Evolutionary conservation across 2,329 filamentous ascomycete genomes (phyloP).

Genomic region (Neofusicoccum parvum): DNA sequence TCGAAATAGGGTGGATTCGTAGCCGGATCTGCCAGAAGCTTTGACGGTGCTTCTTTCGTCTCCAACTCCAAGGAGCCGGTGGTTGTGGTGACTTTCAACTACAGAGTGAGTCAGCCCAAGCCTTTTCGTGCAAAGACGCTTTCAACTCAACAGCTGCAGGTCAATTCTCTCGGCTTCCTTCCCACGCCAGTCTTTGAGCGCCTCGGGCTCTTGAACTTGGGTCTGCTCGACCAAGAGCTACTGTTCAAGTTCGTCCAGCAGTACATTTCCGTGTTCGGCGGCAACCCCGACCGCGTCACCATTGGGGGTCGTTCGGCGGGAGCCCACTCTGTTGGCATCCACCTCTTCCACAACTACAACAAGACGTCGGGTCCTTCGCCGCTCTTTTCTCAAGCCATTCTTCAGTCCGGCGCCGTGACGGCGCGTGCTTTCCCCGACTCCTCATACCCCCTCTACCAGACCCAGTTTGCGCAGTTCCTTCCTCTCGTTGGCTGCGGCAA

Average conservation of each 20-base stretch:
- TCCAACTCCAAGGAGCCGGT: slow-evolving; percentile 33
- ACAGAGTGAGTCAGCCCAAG: slow-evolving; percentile 30
- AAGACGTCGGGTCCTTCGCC: slow-evolving; percentile 30
- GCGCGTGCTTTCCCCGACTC: slow-evolving; percentile 38
- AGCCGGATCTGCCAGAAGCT: slow-evolving; percentile 32
- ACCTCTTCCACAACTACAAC: slow-evolving; percentile 41
- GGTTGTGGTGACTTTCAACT: slow-evolving; percentile 39
- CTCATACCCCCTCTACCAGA: slow-evolving; percentile 34
- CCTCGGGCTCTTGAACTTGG: slow-evolving; percentile 36
- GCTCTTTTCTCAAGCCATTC: slow-evolving; percentile 36
- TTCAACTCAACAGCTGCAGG: neutral
- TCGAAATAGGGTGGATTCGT: slow-evolving; percentile 23
- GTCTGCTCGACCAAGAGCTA: slow-evolving; percentile 46
- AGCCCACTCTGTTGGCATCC: slow-evolving; percentile 39
- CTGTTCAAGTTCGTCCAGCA: slow-evolving; percentile 52
- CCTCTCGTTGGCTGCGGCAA: slow-evolving; percentile 28
- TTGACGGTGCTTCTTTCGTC: slow-evolving; percentile 39
- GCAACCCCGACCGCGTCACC: slow-evolving; percentile 50
- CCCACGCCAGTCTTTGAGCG: slow-evolving; percentile 36
- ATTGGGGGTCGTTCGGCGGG: slow-evolving; percentile 30
- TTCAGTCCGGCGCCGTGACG: slow-evolving; percentile 39
- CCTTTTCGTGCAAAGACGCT: no score
- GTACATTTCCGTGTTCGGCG: slow-evolving; percentile 50
- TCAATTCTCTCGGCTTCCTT: slow-evolving; percentile 34
- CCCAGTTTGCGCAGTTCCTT: slow-evolving; percentile 36